Evolutionary conservation across 306 rosid genomes (phyloP).

Genomic region (Cicer pinnatifidum): DNA sequence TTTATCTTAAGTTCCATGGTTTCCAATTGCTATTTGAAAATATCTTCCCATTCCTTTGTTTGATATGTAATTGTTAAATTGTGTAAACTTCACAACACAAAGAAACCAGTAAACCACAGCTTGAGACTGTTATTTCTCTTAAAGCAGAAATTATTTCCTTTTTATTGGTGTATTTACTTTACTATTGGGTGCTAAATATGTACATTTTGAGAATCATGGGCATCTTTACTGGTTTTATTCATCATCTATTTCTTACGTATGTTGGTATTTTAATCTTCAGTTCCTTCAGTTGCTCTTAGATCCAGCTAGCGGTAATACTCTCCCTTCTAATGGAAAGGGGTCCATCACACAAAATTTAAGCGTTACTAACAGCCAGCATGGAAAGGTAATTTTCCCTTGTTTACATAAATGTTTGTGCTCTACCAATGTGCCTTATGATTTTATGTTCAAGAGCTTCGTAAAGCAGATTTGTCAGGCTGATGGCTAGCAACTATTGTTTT

Average conservation of each 20-base stretch:
- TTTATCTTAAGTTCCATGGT: constrained; percentile 30
- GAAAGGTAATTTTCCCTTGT: constrained; percentile 68
- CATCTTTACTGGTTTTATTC: constrained; percentile 17
- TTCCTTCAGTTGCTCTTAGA: constrained; percentile 95
- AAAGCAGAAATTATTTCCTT: constrained; percentile 27
- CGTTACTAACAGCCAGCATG: constrained; percentile 89
- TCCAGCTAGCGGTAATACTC: constrained; percentile 83
- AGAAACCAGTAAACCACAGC: constrained; percentile 4
- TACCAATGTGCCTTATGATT: constrained; percentile 34
- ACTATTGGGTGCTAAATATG: constrained; percentile 18
- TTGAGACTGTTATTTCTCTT: constrained; percentile 3
- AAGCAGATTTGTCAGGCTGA: constrained; percentile 36
- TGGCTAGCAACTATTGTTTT: constrained; percentile 42
- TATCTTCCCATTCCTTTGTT: constrained; percentile 19
- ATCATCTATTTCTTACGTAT: constrained; percentile 47
- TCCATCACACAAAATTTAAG: constrained; percentile 74
- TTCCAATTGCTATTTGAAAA: constrained; percentile 20
- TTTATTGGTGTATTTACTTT: constrained; percentile 29
- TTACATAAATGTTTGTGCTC: constrained; percentile 29
- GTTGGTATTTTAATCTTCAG: constrained; percentile 59
- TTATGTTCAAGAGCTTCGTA: constrained; percentile 30
- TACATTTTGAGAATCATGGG: constrained; percentile 24
- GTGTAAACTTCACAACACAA: constrained; percentile 12
- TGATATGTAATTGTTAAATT: background rate
- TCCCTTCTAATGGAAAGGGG: constrained; percentile 73